These are phyloP conservation scores for Candida tetrigidarum DNA, from an alignment of 1,139 yeast genomes.

Conservation along the genomic window DNA sequence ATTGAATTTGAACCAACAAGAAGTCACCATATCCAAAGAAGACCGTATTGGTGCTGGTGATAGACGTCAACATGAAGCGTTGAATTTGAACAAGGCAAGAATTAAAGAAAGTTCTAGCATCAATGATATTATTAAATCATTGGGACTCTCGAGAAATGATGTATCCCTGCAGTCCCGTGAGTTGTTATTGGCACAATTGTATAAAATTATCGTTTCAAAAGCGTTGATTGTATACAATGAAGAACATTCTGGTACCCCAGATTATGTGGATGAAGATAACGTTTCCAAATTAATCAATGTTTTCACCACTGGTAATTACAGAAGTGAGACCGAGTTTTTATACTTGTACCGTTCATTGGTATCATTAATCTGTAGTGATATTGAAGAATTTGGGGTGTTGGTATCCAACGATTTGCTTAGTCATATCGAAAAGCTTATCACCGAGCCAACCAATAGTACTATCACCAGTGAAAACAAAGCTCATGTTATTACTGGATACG, in stretches of 20 bases:
- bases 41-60: slow-evolving; percentile 23
- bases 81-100: slow-evolving; percentile 35
- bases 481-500: slow-evolving; percentile 47
- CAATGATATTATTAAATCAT: slow-evolving; percentile 43
- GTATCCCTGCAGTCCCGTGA: slow-evolving; percentile 56
- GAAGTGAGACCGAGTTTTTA: slow-evolving; percentile 48
- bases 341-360: slow-evolving; percentile 46
- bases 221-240: slow-evolving; percentile 46
- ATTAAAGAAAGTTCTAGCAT: slow-evolving; percentile 45
- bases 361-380: slow-evolving; percentile 49
- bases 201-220: slow-evolving; percentile 48
- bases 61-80: slow-evolving; percentile 36
- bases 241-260: slow-evolving; percentile 34
- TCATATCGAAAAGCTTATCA: slow-evolving; percentile 34
- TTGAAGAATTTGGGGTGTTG: slow-evolving; percentile 55
- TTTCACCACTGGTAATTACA: slow-evolving; percentile 36
- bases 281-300: slow-evolving; percentile 38
- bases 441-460: slow-evolving; percentile 36
- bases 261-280: slow-evolving; percentile 40
- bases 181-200: slow-evolving; percentile 53
- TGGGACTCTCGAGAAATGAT: slow-evolving; percentile 44
- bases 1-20: slow-evolving; percentile 33
- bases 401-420: slow-evolving; percentile 45
- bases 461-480: slow-evolving; percentile 46
- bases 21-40: slow-evolving; percentile 19